Evolutionary conservation across 495 filamentous ascomycete genomes (phyloP), one percentile per base, ranked within the genome.

Genomic region (Aspergillus heteromorphus): DNA sequence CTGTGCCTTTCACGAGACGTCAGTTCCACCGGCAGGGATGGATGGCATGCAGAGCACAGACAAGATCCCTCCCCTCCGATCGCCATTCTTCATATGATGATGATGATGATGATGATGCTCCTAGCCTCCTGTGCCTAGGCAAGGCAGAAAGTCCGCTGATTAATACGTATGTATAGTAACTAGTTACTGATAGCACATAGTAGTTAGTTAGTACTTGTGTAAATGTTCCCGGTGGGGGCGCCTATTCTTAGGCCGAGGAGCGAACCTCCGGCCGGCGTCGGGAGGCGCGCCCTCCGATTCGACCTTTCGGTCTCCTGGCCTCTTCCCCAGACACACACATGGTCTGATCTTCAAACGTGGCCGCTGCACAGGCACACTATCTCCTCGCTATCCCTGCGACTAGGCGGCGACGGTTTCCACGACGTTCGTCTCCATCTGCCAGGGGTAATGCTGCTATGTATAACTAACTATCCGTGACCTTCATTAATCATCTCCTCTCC

Each of bases 341-440:
- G 56, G 49, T 31, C 54, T 41, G 57, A 64, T 60, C 57, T 58
- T 59, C 61, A 64, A 64, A 27, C 61, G 61, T 64, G 55, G 55
- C 58, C 42, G 55, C 51, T 52, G 50, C 53, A 45, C 38, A 40
- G 43, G 11, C 18, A 48, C 48, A 48, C 48, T 58, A 41, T 63
- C 52, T 55, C 59, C 50, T 48, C n/a, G 49, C 54, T 49, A 43
- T 40, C 17, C 21, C 17, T n/a, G n/a, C n/a, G n/a, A n/a, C n/a
- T n/a, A n/a, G n/a, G n/a, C n/a, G n/a, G n/a, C n/a, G n/a, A n/a
- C 23, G 23, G 23, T 27, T 27, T 27, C 23, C 23, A 27, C 4
- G 23, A 27, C 19, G 23, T 29, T 20, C 43, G 43, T 47, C 43
- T 47, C 43, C 30, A 51, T 52, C 50, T 43, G 45, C 52, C 58